Evolutionary conservation across 2,329 filamentous ascomycete genomes (phyloP).

Genomic region (Stachybotrys chlorohalonatus): DNA sequence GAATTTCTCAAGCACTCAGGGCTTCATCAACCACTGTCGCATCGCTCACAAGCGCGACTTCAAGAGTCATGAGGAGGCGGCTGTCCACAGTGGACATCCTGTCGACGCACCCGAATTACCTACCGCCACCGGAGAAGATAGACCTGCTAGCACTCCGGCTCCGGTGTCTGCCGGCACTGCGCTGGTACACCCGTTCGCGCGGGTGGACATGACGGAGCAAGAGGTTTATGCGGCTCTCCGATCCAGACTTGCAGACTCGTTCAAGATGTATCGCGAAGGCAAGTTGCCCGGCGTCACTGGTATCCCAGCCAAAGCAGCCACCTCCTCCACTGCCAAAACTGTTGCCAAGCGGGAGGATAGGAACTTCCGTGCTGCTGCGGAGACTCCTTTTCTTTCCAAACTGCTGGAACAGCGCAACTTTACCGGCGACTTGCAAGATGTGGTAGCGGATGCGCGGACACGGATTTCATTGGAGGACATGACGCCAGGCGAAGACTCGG

Average conservation of each 20-base stretch:
- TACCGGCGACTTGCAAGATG: conserved; percentile 46
- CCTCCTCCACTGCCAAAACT: conserved; percentile 15
- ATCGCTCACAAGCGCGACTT: conserved; percentile 91
- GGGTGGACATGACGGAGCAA: conserved; percentile 39
- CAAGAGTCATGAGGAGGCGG: conserved; percentile 92
- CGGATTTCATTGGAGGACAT: conserved; percentile 40
- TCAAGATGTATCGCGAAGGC: conserved; percentile 42
- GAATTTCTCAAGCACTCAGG: conserved; percentile 92
- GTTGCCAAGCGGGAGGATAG: neutral
- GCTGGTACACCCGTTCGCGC: conserved; percentile 24
- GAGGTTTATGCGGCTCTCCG: conserved; percentile 42
- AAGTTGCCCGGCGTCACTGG: conserved; percentile 38
- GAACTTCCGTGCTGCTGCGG: conserved; percentile 43
- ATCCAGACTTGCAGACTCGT: conserved; percentile 44
- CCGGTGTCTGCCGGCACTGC: conserved; percentile 5
- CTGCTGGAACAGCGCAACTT: conserved; percentile 55
- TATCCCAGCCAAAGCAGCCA: conserved; percentile 26
- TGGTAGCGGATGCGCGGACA: conserved; percentile 51
- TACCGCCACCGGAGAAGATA: conserved; percentile 12
- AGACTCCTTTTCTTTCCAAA: conserved; percentile 59
- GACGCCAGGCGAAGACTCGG: conserved; percentile 45
- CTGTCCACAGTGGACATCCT: conserved; percentile 74
- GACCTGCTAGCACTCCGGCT: conserved; percentile 7
- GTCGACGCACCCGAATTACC: conserved; percentile 43
- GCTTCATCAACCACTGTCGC: conserved; percentile 98